These are phyloP conservation scores for Exophiala alcalophila DNA, from an alignment of 2,329 filamentous ascomycete genomes.

Conservation along the genomic window DNA sequence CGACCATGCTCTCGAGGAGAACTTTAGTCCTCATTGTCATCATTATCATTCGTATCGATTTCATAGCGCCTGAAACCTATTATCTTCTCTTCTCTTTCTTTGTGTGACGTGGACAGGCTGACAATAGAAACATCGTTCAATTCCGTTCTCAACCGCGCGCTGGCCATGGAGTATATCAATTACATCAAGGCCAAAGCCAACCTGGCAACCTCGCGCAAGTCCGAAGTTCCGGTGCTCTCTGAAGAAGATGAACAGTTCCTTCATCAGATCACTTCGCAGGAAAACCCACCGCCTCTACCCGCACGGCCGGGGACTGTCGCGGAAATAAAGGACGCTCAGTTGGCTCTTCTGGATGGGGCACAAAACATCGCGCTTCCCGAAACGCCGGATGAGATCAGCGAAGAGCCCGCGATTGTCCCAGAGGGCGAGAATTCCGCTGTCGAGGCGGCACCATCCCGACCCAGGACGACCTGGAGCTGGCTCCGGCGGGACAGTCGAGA, in stretches of 20 bases:
- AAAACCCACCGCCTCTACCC: slow-evolving; percentile 44
- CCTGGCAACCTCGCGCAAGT: slow-evolving; percentile 33
- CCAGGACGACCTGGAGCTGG: slow-evolving; percentile 38
- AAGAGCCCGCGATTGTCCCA: slow-evolving; percentile 34
- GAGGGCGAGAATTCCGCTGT: slow-evolving; percentile 26
- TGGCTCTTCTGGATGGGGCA: slow-evolving; percentile 45
- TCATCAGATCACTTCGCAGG: slow-evolving; percentile 47
- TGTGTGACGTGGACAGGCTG: not conserved
- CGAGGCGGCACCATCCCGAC: slow-evolving; percentile 31
- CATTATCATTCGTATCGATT: not conserved
- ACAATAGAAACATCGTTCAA: not conserved
- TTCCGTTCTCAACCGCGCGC: not conserved
- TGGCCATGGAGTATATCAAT: slow-evolving; percentile 44
- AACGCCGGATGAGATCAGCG: slow-evolving; percentile 43
- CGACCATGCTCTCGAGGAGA: not conserved
- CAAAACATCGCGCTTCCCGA: slow-evolving; percentile 49
- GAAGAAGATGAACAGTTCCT: slow-evolving; percentile 61
- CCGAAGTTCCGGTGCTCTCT: slow-evolving; percentile 50
- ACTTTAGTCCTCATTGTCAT: not conserved
- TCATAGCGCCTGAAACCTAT: slow-evolving; percentile 1
- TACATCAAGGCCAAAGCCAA: slow-evolving; percentile 41
- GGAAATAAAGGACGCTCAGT: slow-evolving; percentile 44
- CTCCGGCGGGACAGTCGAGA: slow-evolving; percentile 39
- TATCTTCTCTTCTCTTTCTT: not conserved
- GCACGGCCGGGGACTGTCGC: slow-evolving; percentile 25